phyloP scores from a whole-genome alignment of 192 early-diverging fungal species.

The Entomortierella parvispora region DNA sequence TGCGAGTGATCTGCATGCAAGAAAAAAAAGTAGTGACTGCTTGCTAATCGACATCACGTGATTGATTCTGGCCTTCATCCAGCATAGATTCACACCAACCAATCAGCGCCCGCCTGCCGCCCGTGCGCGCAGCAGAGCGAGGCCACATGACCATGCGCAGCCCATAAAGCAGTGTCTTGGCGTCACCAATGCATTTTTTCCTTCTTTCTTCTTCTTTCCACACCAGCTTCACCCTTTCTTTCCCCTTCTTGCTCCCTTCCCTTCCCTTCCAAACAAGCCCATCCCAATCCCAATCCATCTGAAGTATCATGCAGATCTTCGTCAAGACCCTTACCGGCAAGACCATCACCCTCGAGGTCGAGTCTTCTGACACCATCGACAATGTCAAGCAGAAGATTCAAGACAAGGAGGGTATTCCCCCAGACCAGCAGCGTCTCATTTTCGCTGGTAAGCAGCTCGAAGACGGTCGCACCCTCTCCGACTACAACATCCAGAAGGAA shows the following conservation, averaged over 20 bases:
- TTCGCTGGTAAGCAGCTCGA: conserved; percentile 87
- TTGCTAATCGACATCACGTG: too few relatives aligned
- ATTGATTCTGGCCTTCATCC: too few relatives aligned
- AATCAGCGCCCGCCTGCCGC: too few relatives aligned
- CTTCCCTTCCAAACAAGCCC: conserved; percentile 6
- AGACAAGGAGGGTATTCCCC: conserved; percentile 83
- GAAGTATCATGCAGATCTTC: conserved; percentile 72
- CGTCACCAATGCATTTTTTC: not conserved
- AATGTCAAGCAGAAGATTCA: conserved; percentile 87
- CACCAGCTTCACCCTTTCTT: not conserved
- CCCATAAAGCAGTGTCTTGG: not conserved
- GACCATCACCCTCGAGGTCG: conserved; percentile 81
- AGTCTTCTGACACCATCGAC: conserved; percentile 81
- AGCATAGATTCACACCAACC: too few relatives aligned
- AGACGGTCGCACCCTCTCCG: conserved; percentile 74
- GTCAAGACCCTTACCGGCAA: conserved; percentile 84
- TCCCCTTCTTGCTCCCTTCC: not conserved
- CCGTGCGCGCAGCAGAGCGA: not conserved
- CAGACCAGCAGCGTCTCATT: conserved; percentile 83
- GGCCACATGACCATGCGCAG: conserved; percentile 5
- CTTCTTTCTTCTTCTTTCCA: conserved; percentile 9
- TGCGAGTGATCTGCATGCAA: too few relatives aligned
- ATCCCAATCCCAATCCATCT: not conserved
- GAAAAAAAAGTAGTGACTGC: too few relatives aligned
- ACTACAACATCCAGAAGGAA: conserved; percentile 83